Evolutionary conservation across 2,329 filamentous ascomycete species (phyloP).

Genomic region (Colletotrichum sp.): DNA sequence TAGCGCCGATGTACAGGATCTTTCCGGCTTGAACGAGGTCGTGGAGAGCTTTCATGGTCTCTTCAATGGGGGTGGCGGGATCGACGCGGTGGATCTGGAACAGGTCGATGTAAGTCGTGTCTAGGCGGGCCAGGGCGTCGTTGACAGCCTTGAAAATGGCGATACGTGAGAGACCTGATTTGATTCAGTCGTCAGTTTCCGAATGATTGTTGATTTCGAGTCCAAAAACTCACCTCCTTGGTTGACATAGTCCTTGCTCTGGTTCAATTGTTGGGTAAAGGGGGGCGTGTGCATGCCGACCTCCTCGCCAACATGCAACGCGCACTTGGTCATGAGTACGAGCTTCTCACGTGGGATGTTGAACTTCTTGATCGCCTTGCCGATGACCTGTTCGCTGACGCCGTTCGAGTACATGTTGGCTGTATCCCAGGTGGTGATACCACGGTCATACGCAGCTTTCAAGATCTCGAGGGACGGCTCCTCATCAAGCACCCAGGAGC

Average conservation of each 20-base stretch:
- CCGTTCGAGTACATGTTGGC: constrained; percentile 68
- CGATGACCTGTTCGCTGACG: constrained; percentile 66
- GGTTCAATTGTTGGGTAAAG: background rate
- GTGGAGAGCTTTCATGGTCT: constrained; percentile 67
- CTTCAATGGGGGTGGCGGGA: constrained; percentile 52
- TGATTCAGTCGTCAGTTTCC: constrained; percentile 37
- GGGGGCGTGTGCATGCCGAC: constrained; percentile 27
- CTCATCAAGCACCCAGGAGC: constrained; percentile 7
- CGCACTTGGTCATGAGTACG: constrained; percentile 65
- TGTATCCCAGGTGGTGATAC: constrained; percentile 41
- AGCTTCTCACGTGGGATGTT: constrained; percentile 67
- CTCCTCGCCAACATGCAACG: constrained; percentile 29
- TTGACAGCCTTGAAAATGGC: constrained; percentile 40
- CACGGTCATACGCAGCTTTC: constrained; percentile 20
- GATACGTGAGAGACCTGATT: constrained; percentile 25
- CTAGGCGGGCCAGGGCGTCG: constrained; percentile 47
- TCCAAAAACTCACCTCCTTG: constrained; percentile 19
- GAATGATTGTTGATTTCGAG: accelerated
- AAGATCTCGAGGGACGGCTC: constrained; percentile 11
- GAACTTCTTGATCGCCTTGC: constrained; percentile 67
- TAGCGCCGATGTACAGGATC: constrained; percentile 38
- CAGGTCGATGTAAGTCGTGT: constrained; percentile 54
- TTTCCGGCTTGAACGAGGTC: constrained; percentile 62
- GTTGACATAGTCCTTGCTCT: constrained; percentile 41
- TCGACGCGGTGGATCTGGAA: constrained; percentile 68